Conservation (phyloP, 139 green algal genomes). For the Chlamydomonas eustigma region DNA sequence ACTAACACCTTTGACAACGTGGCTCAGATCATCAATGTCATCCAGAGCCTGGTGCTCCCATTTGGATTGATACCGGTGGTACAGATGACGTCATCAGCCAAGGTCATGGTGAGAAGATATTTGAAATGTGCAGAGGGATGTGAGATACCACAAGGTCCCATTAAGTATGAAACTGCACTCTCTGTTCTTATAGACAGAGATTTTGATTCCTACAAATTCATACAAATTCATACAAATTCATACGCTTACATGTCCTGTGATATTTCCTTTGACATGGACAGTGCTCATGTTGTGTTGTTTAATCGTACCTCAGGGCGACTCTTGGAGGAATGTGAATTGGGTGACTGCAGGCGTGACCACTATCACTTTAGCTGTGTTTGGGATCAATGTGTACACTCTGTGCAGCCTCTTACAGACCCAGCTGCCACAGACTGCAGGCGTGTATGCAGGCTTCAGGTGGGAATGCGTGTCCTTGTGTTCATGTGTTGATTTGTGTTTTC, state of each 20-base stretch:
- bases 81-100: conserved; percentile 7
- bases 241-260: too few species aligned
- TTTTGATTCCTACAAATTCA: neutral
- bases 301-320: too few species aligned
- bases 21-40: neutral
- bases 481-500: too few species aligned
- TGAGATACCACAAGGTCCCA: neutral
- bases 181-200: conserved; percentile 16
- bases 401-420: neutral
- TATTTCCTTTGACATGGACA: too few species aligned
- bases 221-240: neutral
- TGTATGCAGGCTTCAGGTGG: neutral
- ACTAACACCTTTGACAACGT: conserved; percentile 50
- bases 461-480: too few species aligned
- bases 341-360: neutral
- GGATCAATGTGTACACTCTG: neutral
- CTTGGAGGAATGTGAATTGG: neutral
- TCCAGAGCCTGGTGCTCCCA: conserved; percentile 59
- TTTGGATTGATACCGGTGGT: conserved; percentile 60
- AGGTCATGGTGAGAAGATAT: conserved; percentile 15
- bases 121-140: too few species aligned
- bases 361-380: neutral
- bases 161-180: neutral
- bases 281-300: too few species aligned
- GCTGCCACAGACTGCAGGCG: neutral